Evolutionary conservation across 345 rosid genomes (phyloP).

Genomic region (Lepidium aucheri): DNA sequence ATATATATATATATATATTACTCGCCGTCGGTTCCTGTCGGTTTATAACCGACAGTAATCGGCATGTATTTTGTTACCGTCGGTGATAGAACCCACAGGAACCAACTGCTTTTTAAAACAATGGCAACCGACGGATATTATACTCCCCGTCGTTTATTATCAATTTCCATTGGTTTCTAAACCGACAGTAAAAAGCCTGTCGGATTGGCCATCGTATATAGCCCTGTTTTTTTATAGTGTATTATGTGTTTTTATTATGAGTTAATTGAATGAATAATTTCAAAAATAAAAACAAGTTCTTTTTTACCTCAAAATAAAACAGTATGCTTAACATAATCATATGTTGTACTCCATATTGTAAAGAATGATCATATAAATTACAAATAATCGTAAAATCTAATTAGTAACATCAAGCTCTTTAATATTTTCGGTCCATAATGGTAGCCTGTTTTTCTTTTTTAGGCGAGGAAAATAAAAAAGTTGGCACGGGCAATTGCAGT

Average conservation of each 20-base stretch:
- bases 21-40: too few relatives aligned
- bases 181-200: too few relatives aligned
- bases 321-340: neutral
- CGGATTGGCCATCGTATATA: too few relatives aligned
- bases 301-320: neutral
- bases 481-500: conserved; percentile 27
- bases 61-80: too few relatives aligned
- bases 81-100: too few relatives aligned
- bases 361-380: neutral
- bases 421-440: neutral
- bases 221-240: too few relatives aligned
- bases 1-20: too few relatives aligned
- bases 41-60: too few relatives aligned
- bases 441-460: conserved; percentile 11
- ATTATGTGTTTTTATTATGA: neutral
- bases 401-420: neutral
- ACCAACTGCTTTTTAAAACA: too few relatives aligned
- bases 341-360: neutral
- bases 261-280: neutral
- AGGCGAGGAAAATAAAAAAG: conserved; percentile 8
- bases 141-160: too few relatives aligned
- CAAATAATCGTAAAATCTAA: neutral
- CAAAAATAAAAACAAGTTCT: neutral
- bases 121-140: too few relatives aligned
- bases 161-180: too few relatives aligned